These are phyloP conservation scores for Pythium sukuiense DNA, from an alignment of 352 stramenopile species.

Conservation along the genomic window DNA sequence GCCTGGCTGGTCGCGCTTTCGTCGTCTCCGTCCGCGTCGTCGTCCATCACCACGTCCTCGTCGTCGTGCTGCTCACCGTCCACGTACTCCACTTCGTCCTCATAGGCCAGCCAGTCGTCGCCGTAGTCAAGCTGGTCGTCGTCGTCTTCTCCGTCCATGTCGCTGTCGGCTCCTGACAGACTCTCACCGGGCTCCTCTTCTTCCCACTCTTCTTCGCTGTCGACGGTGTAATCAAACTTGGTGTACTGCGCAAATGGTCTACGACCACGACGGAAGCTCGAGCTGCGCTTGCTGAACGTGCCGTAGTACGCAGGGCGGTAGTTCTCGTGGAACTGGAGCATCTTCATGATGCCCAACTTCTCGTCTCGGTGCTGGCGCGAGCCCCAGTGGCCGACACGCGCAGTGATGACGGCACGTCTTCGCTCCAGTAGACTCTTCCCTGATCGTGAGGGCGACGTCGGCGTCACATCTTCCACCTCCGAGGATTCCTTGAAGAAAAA, in stretches of 20 bases:
- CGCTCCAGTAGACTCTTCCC: constrained; percentile 18
- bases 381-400: constrained; percentile 43
- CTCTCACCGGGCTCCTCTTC: constrained; percentile 86
- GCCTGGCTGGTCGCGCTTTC: constrained; percentile 5
- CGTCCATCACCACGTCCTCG: constrained; percentile 26
- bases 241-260: constrained; percentile 59
- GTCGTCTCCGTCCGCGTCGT: constrained; percentile 39
- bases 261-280: constrained; percentile 59
- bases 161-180: constrained; percentile 69
- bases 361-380: constrained; percentile 48
- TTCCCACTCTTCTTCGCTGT: constrained; percentile 89
- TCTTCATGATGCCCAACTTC: constrained; percentile 76
- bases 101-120: constrained; percentile 84
- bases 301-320: constrained; percentile 77
- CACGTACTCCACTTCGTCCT: constrained; percentile 86
- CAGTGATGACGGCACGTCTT: constrained; percentile 29
- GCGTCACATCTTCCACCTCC: not conserved
- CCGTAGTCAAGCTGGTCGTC: constrained; percentile 84
- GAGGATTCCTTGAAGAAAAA: constrained; percentile 30
- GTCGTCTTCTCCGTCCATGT: constrained; percentile 68
- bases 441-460: not conserved
- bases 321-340: constrained; percentile 88
- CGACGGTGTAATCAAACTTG: constrained; percentile 75
- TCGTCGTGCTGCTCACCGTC: constrained; percentile 41
- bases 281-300: constrained; percentile 61